Percentiles rank a stretch among this genome's conserved stretches.
Conservation (phyloP, 148 eudicot species). For the Drosera capensis region DNA sequence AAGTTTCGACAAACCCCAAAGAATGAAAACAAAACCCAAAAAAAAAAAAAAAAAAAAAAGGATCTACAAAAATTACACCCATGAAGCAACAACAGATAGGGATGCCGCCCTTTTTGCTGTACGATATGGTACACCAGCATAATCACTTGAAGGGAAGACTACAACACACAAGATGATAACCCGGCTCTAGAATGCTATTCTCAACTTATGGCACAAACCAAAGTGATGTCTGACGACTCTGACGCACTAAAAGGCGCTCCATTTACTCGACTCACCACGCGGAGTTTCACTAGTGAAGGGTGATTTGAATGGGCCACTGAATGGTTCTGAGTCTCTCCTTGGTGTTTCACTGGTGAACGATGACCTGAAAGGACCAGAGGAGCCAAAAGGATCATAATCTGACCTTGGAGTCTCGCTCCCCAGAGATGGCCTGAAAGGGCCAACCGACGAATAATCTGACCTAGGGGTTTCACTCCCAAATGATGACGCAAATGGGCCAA, state of each 20-base stretch:
- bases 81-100: background rate
- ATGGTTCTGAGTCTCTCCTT: conserved; percentile 1
- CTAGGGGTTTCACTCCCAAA: conserved; percentile 26
- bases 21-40: background rate
- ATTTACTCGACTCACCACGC: conserved; percentile 4
- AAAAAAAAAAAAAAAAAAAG: too few relatives aligned
- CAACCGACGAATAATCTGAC: conserved; percentile 9
- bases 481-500: conserved; percentile 33
- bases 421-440: conserved; percentile 17
- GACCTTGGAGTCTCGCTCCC: conserved; percentile 25
- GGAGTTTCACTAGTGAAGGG: background rate
- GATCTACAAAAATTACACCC: background rate
- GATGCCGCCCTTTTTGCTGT: background rate
- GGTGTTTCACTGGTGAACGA: conserved; percentile 18
- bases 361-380: conserved; percentile 22
- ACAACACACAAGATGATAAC: too few relatives aligned
- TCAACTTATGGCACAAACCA: too few relatives aligned
- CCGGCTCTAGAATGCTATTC: too few relatives aligned
- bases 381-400: conserved; percentile 23
- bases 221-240: background rate
- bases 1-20: background rate
- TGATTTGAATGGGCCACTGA: conserved; percentile 9
- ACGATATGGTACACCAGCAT: background rate
- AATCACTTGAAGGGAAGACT: background rate
- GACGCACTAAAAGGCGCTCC: conserved; percentile 8